These are phyloP conservation scores for Cynara cardunculus DNA, from an alignment of 129 eudicot genomes.

Conservation along the genomic window DNA sequence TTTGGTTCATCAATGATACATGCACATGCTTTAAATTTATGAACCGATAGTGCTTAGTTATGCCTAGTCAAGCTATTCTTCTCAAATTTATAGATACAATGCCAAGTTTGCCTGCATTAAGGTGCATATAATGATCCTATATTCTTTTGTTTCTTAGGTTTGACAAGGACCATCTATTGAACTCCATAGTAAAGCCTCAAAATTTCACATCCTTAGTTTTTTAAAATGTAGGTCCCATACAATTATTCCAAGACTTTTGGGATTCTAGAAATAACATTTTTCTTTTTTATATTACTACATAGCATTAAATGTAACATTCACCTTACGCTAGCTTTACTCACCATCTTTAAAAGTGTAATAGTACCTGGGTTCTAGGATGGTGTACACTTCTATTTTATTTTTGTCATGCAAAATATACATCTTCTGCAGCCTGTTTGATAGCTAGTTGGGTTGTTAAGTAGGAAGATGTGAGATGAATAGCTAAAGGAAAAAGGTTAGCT, in stretches of 20 bases:
- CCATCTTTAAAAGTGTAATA: neutral
- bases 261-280: constrained; percentile 2
- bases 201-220: constrained; percentile 5
- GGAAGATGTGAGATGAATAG: neutral
- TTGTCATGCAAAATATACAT: neutral
- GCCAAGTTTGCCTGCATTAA: neutral
- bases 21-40: neutral
- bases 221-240: neutral
- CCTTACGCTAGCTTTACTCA: neutral
- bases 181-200: constrained; percentile 6
- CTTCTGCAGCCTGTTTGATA: neutral
- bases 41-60: neutral
- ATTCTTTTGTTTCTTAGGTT: constrained; percentile 1
- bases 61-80: neutral
- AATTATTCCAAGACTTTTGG: neutral
- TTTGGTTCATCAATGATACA: neutral
- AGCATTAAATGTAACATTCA: constrained; percentile 11
- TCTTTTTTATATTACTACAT: neutral
- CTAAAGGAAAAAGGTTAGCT: neutral
- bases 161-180: neutral
- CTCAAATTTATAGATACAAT: too few species aligned
- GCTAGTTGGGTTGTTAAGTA: constrained; percentile 5
- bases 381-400: neutral
- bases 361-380: neutral
- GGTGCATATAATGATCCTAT: neutral